These are phyloP conservation scores for Echinochloa phyllopogon DNA, from an alignment of 176 grass and related monocot genomes.

Conservation along the genomic window DNA sequence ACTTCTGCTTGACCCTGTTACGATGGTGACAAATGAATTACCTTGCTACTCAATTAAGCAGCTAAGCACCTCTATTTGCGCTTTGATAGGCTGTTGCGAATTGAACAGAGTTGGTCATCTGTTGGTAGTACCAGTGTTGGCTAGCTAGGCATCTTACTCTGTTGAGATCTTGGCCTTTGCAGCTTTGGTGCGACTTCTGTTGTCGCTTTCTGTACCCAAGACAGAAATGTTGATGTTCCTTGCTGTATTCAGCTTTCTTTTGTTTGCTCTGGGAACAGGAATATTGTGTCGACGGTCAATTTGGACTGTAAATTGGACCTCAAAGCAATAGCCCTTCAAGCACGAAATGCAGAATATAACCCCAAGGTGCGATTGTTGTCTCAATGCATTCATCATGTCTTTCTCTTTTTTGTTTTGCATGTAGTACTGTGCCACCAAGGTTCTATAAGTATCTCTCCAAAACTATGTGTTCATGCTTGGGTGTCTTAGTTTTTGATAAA, in stretches of 20 bases:
- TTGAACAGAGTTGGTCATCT: not conserved
- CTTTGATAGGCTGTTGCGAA: not conserved
- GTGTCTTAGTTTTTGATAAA: not conserved
- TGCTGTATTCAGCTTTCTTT: not conserved
- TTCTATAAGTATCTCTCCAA: not conserved
- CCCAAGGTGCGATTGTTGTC: constrained; percentile 56
- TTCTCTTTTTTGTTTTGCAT: not conserved
- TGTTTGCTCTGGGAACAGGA: constrained; percentile 50
- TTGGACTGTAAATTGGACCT: constrained; percentile 88
- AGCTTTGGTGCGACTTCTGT: no score
- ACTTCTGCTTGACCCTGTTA: not conserved
- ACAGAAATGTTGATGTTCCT: not conserved
- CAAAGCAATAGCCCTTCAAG: constrained; percentile 83
- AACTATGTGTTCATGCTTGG: not conserved
- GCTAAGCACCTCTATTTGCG: no score
- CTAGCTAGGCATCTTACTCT: not conserved
- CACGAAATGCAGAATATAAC: constrained; percentile 87
- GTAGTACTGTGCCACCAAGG: not conserved
- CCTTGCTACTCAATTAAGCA: not conserved
- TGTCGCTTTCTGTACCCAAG: not conserved
- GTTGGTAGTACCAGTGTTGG: not conserved
- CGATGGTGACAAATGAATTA: not conserved
- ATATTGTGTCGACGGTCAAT: constrained; percentile 89
- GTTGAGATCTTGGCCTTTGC: not conserved
- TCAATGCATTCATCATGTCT: not conserved